These are phyloP conservation scores for Debaryomyces hansenii DNA, from an alignment of 805 yeast genomes.

Conservation along the genomic window DNA sequence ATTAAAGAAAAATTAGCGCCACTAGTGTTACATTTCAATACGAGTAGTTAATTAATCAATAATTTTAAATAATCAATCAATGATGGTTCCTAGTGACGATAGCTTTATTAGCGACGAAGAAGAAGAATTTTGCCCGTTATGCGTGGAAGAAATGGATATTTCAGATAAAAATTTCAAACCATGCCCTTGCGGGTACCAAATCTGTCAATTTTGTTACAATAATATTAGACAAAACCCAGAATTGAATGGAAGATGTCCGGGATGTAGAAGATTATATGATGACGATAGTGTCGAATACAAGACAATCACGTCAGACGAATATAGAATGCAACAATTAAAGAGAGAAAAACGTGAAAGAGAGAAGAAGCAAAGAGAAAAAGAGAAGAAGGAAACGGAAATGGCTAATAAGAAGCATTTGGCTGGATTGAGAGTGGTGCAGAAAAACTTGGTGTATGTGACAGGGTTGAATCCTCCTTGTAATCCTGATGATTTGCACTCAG, in stretches of 20 bases:
- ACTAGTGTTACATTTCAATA: background rate
- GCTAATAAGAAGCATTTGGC: conserved; percentile 85
- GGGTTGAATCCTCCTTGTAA: conserved; percentile 87
- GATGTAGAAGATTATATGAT: conserved; percentile 91
- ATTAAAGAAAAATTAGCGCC: background rate
- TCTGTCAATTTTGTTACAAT: conserved; percentile 97
- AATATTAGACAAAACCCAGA: conserved; percentile 95
- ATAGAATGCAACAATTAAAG: conserved; percentile 76
- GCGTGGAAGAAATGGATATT: conserved; percentile 97
- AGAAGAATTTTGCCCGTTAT: conserved; percentile 83
- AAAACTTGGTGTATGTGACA: conserved; percentile 92
- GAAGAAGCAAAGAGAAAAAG: conserved; percentile 84
- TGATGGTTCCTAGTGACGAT: conserved; percentile 43
- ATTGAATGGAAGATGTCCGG: conserved; percentile 94
- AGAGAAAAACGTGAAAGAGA: conserved; percentile 81
- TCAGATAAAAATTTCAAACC: conserved; percentile 96
- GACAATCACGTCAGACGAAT: conserved; percentile 80
- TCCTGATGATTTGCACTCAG: conserved; percentile 78
- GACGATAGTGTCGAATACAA: conserved; percentile 91
- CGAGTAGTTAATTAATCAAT: too few species aligned
- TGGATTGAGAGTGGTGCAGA: conserved; percentile 97
- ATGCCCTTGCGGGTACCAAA: conserved; percentile 99
- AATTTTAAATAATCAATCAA: background rate
- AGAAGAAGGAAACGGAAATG: conserved; percentile 85
- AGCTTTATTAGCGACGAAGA: conserved; percentile 75